Percentiles rank a stretch among this genome's conserved stretches.
Conservation (phyloP, 2,329 filamentous ascomycete genomes). For the Colletotrichum echinochloae region DNA sequence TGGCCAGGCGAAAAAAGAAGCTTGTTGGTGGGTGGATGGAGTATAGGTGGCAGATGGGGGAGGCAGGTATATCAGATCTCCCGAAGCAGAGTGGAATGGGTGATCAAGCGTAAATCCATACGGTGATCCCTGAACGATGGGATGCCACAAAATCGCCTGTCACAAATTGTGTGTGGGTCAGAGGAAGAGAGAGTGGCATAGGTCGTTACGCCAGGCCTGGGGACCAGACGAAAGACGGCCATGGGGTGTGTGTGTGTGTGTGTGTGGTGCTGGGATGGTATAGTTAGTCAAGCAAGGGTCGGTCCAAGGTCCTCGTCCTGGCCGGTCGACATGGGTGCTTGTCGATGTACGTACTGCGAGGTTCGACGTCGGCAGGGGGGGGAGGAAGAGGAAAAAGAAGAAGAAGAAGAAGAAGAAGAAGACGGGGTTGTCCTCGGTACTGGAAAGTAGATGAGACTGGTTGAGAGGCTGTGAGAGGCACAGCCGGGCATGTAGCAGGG, state of each 20-base stretch:
- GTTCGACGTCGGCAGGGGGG: constrained; percentile 26
- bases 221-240: constrained; percentile 41
- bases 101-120: constrained; percentile 65
- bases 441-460: constrained; percentile 32
- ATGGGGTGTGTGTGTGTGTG: constrained; percentile 43
- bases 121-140: constrained; percentile 57
- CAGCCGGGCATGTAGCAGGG: constrained; percentile 17
- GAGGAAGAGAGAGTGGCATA: constrained; percentile 38
- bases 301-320: constrained; percentile 36
- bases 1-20: constrained; percentile 54
- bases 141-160: constrained; percentile 61
- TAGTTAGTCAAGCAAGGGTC: constrained; percentile 36
- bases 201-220: constrained; percentile 44
- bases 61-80: constrained; percentile 46
- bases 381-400: background rate
- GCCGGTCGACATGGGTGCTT: constrained; percentile 19
- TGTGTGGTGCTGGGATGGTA: background rate
- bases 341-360: constrained; percentile 44
- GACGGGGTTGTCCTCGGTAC: constrained; percentile 23
- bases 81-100: constrained; percentile 53
- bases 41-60: constrained; percentile 41
- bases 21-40: constrained; percentile 54
- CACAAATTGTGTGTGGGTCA: constrained; percentile 68
- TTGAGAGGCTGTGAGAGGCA: constrained; percentile 11
- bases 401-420: too few relatives aligned